Percentiles rank a stretch among this genome's conserved stretches.
Evolutionary conservation across 2,329 filamentous ascomycete genomes (phyloP).

Genomic region (Beauveria asiatica): DNA sequence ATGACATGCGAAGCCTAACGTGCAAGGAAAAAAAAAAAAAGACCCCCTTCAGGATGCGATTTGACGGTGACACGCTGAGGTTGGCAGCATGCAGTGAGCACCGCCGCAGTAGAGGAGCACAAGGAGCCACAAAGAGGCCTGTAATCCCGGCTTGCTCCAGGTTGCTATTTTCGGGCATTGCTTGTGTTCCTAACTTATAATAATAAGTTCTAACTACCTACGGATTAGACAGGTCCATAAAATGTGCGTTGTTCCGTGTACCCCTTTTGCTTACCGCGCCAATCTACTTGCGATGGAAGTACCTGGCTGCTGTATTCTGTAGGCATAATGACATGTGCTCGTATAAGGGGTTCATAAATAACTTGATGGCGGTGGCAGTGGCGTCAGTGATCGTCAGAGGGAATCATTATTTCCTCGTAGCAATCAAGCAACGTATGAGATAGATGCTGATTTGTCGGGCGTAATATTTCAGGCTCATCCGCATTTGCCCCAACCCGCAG

Average conservation of each 20-base stretch:
- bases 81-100: not conserved
- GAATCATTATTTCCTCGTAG: too few relatives aligned
- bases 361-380: not conserved
- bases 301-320: not conserved
- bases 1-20: not conserved
- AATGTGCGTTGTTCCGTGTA: not conserved
- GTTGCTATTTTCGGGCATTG: conserved; percentile 5
- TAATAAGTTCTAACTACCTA: too few relatives aligned
- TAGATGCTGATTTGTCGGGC: too few relatives aligned
- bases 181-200: not conserved
- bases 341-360: not conserved
- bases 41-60: too few relatives aligned
- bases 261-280: not conserved
- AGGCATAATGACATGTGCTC: not conserved
- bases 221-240: not conserved
- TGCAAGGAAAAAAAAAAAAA: too few relatives aligned
- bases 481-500: not conserved
- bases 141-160: not conserved
- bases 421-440: too few relatives aligned
- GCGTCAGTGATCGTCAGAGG: conserved; percentile 1
- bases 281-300: not conserved
- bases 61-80: too few relatives aligned
- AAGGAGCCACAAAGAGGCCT: not conserved
- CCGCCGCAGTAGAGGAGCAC: conserved; percentile 3
- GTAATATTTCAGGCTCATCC: not conserved